A percentile compares a stretch with the other conserved stretches of the same genome.
These are phyloP conservation scores for Euphorbia lathyris DNA, from an alignment of 345 rosid genomes.

Conservation along the genomic window DNA sequence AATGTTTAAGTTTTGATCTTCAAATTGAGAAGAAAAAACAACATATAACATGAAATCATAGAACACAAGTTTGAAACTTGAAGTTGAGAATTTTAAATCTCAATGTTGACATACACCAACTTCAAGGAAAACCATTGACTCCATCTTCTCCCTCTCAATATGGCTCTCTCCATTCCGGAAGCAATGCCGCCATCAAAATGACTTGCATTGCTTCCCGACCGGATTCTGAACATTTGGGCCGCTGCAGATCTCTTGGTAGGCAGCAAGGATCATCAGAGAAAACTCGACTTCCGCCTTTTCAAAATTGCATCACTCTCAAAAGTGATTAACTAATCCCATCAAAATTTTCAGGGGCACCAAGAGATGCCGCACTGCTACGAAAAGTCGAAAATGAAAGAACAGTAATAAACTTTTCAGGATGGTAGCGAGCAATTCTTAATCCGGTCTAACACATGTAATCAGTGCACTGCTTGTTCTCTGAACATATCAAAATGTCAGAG, in stretches of 20 bases:
- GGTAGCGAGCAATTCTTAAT: conserved; percentile 3
- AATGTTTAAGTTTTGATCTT: too few relatives aligned
- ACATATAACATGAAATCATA: not conserved
- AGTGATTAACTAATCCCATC: not conserved
- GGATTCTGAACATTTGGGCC: not conserved
- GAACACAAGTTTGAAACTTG: not conserved
- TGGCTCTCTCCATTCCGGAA: not conserved
- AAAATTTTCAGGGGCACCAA: conserved; percentile 2
- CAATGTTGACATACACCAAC: not conserved
- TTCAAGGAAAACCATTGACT: not conserved
- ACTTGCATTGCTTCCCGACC: not conserved
- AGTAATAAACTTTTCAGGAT: not conserved
- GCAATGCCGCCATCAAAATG: conserved; percentile 10
- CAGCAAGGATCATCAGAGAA: not conserved
- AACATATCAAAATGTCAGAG: conserved; percentile 41
- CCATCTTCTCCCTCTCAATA: conserved; percentile 3
- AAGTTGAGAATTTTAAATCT: not conserved
- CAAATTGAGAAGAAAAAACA: too few relatives aligned
- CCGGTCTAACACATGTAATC: conserved; percentile 31
- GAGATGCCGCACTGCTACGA: conserved; percentile 1
- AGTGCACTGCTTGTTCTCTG: conserved; percentile 42
- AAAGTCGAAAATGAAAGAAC: not conserved
- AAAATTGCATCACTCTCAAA: conserved; percentile 20
- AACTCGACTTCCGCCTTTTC: conserved; percentile 10
- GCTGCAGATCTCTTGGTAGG: not conserved